Conservation (phyloP, 2,329 filamentous ascomycete genomes). For the Colletotrichum horii region DNA sequence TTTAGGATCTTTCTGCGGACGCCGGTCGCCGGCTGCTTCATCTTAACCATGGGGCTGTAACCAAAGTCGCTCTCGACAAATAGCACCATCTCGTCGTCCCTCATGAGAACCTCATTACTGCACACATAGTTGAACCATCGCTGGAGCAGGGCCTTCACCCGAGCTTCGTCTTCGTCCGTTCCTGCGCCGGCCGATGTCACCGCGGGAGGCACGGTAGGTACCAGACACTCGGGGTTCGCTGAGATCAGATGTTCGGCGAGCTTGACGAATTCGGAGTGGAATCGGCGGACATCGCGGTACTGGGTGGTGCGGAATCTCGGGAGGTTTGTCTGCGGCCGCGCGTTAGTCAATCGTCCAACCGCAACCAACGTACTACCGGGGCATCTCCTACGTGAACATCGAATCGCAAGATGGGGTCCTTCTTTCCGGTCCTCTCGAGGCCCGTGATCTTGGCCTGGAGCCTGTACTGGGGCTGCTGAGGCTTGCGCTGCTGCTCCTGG, state of each 20-base stretch:
- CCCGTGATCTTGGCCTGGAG: slow-evolving; percentile 95
- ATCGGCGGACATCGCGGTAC: slow-evolving; percentile 94
- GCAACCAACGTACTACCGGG: background rate
- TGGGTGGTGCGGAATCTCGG: slow-evolving; percentile 97
- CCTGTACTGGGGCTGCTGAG: slow-evolving; percentile 74
- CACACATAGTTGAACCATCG: slow-evolving; percentile 96
- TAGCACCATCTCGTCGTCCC: slow-evolving; percentile 95
- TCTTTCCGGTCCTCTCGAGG: slow-evolving; percentile 90
- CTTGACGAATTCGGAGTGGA: slow-evolving; percentile 95
- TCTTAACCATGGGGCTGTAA: slow-evolving; percentile 92
- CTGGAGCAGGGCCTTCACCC: slow-evolving; percentile 89
- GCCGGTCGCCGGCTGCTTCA: slow-evolving; percentile 96
- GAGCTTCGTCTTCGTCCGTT: slow-evolving; percentile 91
- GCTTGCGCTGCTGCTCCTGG: slow-evolving; percentile 55
- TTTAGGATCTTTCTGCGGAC: slow-evolving; percentile 95
- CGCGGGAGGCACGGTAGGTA: slow-evolving; percentile 94
- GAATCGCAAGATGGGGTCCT: slow-evolving; percentile 93
- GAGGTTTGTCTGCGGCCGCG: slow-evolving; percentile 81
- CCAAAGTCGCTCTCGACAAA: slow-evolving; percentile 99
- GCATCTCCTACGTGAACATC: slow-evolving; percentile 83
- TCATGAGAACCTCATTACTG: slow-evolving; percentile 88
- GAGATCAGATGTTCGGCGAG: slow-evolving; percentile 96
- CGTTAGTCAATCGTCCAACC: background rate
- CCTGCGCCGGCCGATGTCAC: slow-evolving; percentile 92
- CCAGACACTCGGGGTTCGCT: slow-evolving; percentile 94